Conservation (phyloP, 2,329 filamentous ascomycete genomes). For the Aspergillus glaucus region DNA sequence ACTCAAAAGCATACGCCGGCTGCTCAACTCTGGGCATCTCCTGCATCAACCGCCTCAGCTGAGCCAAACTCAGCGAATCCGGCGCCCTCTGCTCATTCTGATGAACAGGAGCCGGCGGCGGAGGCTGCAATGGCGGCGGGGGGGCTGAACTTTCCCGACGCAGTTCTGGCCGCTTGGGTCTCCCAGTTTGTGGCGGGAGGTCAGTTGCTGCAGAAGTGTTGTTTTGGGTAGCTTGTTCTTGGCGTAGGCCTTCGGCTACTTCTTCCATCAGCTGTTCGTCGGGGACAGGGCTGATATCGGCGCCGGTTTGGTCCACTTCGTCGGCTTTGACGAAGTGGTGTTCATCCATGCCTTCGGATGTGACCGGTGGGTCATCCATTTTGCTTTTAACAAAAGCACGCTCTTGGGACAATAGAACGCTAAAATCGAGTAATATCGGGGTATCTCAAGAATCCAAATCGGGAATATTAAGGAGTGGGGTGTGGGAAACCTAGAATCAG, state of each 20-base stretch:
- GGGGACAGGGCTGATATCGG: constrained; percentile 40
- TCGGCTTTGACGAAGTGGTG: constrained; percentile 44
- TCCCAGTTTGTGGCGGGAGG: constrained; percentile 9
- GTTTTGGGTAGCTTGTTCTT: constrained; percentile 24
- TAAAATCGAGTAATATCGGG: constrained; percentile 7
- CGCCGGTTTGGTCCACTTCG: constrained; percentile 44
- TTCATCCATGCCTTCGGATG: constrained; percentile 21
- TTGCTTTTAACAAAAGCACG: neutral
- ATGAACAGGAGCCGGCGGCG: constrained; percentile 41
- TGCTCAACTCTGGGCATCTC: constrained; percentile 66
- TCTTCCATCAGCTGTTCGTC: constrained; percentile 40
- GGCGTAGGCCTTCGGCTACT: constrained; percentile 32
- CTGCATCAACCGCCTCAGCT: constrained; percentile 65
- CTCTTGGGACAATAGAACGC: neutral
- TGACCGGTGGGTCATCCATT: constrained; percentile 23
- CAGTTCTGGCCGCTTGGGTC: constrained; percentile 28
- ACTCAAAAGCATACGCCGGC: constrained; percentile 77
- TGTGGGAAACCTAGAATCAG: neutral
- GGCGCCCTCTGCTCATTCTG: constrained; percentile 35
- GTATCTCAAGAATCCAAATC: constrained; percentile 5
- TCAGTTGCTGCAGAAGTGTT: constrained; percentile 6
- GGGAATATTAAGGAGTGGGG: neutral
- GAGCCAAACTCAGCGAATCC: constrained; percentile 69
- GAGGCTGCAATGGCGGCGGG: constrained; percentile 41
- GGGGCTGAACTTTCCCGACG: constrained; percentile 32